Conservation (phyloP, 2,329 filamentous ascomycete species). For the Fonsecaea pedrosoi region DNA sequence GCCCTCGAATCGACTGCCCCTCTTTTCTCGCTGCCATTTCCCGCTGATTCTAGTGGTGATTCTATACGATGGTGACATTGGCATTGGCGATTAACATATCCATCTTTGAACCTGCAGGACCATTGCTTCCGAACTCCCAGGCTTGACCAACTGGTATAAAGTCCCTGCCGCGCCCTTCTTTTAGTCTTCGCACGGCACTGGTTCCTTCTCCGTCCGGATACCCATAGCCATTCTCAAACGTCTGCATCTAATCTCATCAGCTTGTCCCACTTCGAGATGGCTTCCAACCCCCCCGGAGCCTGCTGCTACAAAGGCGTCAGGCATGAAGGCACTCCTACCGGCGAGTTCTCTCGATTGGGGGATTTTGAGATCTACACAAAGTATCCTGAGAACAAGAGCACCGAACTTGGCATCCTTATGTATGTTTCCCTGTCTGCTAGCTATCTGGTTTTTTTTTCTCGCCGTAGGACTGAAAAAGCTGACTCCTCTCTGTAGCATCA, state of each 20-base stretch:
- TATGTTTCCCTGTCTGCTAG: slow-evolving; percentile 20
- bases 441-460: no score
- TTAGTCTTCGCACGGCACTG: background rate
- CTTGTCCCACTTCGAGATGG: slow-evolving; percentile 48
- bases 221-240: background rate
- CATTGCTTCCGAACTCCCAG: background rate
- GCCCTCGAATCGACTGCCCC: slow-evolving; percentile 1
- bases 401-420: slow-evolving; percentile 63
- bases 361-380: slow-evolving; percentile 62
- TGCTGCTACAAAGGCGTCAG: slow-evolving; percentile 49
- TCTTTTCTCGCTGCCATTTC: background rate
- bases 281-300: slow-evolving; percentile 57
- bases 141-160: background rate
- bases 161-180: background rate
- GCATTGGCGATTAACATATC: background rate
- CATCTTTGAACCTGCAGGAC: background rate
- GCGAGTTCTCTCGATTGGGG: slow-evolving; percentile 56
- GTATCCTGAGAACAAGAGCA: slow-evolving; percentile 60
- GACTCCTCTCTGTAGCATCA: slow-evolving; percentile 44
- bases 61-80: background rate
- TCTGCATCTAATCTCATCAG: background rate
- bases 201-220: background rate
- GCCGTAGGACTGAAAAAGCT: slow-evolving; percentile 4
- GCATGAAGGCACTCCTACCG: slow-evolving; percentile 58
- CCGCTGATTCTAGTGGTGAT: background rate